Conservation (phyloP, 495 filamentous ascomycete genomes). For the Tuber calosporum region DNA sequence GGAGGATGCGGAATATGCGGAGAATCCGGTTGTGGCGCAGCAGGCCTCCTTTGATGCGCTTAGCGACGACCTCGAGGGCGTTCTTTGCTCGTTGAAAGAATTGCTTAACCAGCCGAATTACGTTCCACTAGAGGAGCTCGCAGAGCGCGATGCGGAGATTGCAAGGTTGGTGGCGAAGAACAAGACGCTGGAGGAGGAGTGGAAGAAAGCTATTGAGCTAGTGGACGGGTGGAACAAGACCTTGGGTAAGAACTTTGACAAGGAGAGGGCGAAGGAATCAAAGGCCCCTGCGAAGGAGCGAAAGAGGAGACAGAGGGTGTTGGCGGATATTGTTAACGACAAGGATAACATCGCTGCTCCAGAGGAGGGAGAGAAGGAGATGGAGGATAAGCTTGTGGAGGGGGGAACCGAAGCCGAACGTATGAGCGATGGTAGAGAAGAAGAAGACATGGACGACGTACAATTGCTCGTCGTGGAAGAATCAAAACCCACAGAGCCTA, state of each 20-base stretch:
- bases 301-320: slow-evolving; percentile 12
- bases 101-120: slow-evolving; percentile 92
- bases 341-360: background rate
- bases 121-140: slow-evolving; percentile 90
- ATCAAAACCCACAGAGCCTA: background rate
- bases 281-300: slow-evolving; percentile 10
- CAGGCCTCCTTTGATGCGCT: slow-evolving; percentile 65
- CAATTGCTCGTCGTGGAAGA: background rate
- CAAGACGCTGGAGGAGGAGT: slow-evolving; percentile 83
- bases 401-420: slow-evolving; percentile 4
- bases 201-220: slow-evolving; percentile 80
- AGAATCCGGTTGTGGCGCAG: slow-evolving; percentile 45
- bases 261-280: slow-evolving; percentile 17
- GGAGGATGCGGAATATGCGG: slow-evolving; percentile 43
- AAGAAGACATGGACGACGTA: background rate
- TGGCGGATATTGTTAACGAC: slow-evolving; percentile 14
- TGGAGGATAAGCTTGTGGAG: background rate
- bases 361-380: slow-evolving; percentile 10
- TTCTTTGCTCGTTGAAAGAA: slow-evolving; percentile 70
- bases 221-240: slow-evolving; percentile 89
- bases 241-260: slow-evolving; percentile 56
- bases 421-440: slow-evolving; percentile 12
- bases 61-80: slow-evolving; percentile 60
- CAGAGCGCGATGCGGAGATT: slow-evolving; percentile 84
- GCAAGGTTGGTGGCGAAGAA: slow-evolving; percentile 69